Evolutionary conservation across 352 stramenopile species (phyloP), one percentile per base, ranked within the genome.

Genomic region (Globisporangium cystogenes): DNA sequence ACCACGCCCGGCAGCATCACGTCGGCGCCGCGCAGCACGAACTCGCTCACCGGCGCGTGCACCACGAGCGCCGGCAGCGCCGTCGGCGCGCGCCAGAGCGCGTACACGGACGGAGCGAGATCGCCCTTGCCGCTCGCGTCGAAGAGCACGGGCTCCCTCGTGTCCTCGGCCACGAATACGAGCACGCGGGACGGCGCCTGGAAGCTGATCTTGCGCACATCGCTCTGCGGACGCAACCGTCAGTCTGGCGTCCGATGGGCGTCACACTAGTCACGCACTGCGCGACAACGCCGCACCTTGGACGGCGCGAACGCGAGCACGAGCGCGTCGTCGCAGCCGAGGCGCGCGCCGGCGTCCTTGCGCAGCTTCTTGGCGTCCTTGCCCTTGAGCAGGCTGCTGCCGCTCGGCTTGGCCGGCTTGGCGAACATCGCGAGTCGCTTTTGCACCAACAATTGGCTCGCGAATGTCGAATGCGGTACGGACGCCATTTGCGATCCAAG

Each of bases 331-430:
- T 67, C 62, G 42, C 59, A 69, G 0, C 56, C 47, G 44, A 86
- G 72, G n/a, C 63, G 53, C 27, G 65, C 58, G 1, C 57, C 48
- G 14, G 87, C 61, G 43, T 91, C 78, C 40, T 76, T 74, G 41
- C 80, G 80, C 36, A 94, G 68, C 66, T 92, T 94, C 73, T 92
- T 94, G 59, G 72, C 72, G 58, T 94, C 83, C 62, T 94, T 94
- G 57, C 77, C 78, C 69, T 88, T 90, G 40, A 94, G 72, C 67
- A 90, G 66, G 51, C 72, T 81, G 55, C 79, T 94, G 57, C 81
- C 80, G 53, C 77, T 91, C 51, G 72, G 65, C 71, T 90, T 91
- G 36, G 72, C 65, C 49, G 79, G 53, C 65, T 94, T 94, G 50
- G 71, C 70, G 57, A 94, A 94, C 83, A 94, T 94, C 33, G 16